These are phyloP conservation scores for Monascus ruber DNA, from an alignment of 2,329 filamentous ascomycete genomes.

Conservation along the genomic window DNA sequence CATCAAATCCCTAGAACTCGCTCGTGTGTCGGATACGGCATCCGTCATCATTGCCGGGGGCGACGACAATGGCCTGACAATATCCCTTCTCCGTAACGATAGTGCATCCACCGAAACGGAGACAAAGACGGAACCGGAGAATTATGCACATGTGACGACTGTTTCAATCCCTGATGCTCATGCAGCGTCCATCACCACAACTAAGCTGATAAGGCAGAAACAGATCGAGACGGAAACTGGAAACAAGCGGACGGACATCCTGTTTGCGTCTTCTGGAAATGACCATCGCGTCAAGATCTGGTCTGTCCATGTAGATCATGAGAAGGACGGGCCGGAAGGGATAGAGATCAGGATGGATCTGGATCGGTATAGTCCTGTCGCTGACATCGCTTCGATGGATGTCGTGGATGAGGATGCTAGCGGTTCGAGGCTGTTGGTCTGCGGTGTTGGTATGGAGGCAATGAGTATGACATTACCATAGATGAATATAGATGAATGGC, in stretches of 20 bases:
- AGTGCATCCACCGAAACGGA: conserved; percentile 1
- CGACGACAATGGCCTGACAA: conserved; percentile 71
- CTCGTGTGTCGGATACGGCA: conserved; percentile 19
- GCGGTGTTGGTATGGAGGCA: conserved; percentile 41
- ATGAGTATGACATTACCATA: conserved; percentile 10
- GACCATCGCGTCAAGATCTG: conserved; percentile 38
- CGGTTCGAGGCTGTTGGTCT: conserved; percentile 26
- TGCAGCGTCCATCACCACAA: conserved; percentile 32
- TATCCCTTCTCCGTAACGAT: conserved; percentile 34
- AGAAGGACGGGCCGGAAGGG: conserved; percentile 7
- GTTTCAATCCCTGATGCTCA: conserved; percentile 32
- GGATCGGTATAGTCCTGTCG: conserved; percentile 38
- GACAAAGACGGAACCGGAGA: conserved; percentile 1
- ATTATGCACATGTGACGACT: conserved; percentile 14
- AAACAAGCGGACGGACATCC: conserved; percentile 7
- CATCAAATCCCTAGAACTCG: conserved; percentile 49
- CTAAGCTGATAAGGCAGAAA: conserved; percentile 19
- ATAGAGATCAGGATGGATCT: conserved; percentile 15
- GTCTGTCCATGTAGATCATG: conserved; percentile 21
- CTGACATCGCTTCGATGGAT: conserved; percentile 45
- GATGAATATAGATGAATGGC: no score
- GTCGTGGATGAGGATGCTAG: conserved; percentile 14
- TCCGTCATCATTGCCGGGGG: conserved; percentile 61
- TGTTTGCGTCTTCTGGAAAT: conserved; percentile 31
- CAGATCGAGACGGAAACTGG: neutral